Percentiles rank a stretch among this genome's conserved stretches.
These are phyloP conservation scores for Lachnellula willkommii DNA, from an alignment of 2,329 filamentous ascomycete genomes.

Conservation along the genomic window DNA sequence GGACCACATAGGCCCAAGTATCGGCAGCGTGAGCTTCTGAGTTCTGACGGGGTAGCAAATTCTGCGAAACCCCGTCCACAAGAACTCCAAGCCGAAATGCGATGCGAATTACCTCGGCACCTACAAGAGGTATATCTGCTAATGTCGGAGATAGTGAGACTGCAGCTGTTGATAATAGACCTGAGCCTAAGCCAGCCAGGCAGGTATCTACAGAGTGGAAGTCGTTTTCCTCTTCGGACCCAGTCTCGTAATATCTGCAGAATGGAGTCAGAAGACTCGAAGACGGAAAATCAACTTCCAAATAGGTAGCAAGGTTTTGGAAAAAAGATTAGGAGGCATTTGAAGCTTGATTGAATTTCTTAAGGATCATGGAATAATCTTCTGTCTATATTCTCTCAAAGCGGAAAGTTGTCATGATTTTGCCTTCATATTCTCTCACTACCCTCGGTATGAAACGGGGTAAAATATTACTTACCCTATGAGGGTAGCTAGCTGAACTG, in stretches of 20 bases:
- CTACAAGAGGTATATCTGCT: slow-evolving; percentile 36
- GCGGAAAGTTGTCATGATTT: too few relatives aligned
- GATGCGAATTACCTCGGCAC: slow-evolving; percentile 37
- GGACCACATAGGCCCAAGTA: slow-evolving; percentile 40
- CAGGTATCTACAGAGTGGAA: slow-evolving; percentile 23
- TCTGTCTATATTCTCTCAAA: too few relatives aligned
- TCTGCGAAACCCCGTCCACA: slow-evolving; percentile 39
- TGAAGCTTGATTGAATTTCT: too few relatives aligned
- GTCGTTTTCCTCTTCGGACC: slow-evolving; percentile 19
- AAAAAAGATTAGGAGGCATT: too few relatives aligned
- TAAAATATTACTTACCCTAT: slow-evolving; percentile 38
- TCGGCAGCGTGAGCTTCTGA: slow-evolving; percentile 21
- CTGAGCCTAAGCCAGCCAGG: slow-evolving; percentile 41
- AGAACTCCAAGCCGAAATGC: slow-evolving; percentile 44
- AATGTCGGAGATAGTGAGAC: slow-evolving; percentile 37
- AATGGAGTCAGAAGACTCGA: neutral
- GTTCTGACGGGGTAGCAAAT: slow-evolving; percentile 35
- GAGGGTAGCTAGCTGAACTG: slow-evolving; percentile 37
- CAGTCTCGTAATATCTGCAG: slow-evolving; percentile 31
- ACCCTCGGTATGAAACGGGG: neutral
- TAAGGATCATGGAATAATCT: too few relatives aligned
- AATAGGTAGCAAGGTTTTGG: neutral
- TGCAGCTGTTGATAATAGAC: slow-evolving; percentile 39
- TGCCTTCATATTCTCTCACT: too few relatives aligned
- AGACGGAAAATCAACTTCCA: neutral